These are phyloP conservation scores for Passalora sequoiae DNA, from an alignment of 2,329 filamentous ascomycete genomes.

Conservation along the genomic window DNA sequence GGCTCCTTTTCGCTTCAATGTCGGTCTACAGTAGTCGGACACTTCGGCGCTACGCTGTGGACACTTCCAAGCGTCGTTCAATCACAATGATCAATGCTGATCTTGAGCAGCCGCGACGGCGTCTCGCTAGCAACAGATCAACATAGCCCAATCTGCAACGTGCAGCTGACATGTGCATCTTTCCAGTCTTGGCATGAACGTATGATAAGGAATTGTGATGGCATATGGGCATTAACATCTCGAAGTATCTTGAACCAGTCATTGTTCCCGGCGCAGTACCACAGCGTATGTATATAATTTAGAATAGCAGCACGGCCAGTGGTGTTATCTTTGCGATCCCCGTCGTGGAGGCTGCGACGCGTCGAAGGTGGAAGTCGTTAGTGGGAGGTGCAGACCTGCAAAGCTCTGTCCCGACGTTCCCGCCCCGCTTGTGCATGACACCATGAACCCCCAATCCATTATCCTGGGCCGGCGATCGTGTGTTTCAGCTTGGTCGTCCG, in stretches of 20 bases:
- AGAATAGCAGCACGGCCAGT: neutral
- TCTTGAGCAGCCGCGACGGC: no score
- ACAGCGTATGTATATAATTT: neutral
- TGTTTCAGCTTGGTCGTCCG: neutral
- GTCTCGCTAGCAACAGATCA: conserved; percentile 1
- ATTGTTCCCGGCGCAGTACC: neutral
- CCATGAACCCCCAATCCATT: neutral
- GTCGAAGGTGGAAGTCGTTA: neutral
- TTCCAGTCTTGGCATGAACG: neutral
- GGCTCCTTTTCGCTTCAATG: no score
- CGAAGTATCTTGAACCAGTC: neutral
- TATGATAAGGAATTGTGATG: no score
- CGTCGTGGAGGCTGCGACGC: neutral
- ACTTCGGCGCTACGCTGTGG: no score
- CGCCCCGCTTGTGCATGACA: neutral
- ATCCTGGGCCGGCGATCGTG: neutral
- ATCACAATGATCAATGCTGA: no score
- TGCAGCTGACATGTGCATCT: neutral
- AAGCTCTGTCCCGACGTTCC: neutral
- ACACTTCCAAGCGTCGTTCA: no score
- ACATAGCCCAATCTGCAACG: neutral
- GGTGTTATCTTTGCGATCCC: no score
- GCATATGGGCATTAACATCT: neutral
- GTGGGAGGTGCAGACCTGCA: neutral
- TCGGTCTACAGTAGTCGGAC: no score